Evolutionary conservation across 805 yeast species (phyloP).

Genomic region (Candida succiphila): DNA sequence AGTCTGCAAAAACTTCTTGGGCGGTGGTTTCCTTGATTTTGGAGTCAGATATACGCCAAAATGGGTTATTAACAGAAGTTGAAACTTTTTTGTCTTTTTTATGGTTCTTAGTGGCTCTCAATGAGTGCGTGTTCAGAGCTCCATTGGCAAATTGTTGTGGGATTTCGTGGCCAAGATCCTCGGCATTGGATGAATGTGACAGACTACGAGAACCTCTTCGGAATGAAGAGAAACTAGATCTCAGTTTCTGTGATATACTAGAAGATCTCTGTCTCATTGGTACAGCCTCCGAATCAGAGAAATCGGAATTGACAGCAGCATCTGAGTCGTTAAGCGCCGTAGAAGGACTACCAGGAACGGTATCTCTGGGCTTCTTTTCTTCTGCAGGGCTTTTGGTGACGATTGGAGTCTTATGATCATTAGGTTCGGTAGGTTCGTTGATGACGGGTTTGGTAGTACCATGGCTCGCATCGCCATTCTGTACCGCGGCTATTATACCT

Average conservation of each 20-base stretch:
- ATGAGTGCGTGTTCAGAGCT: no score
- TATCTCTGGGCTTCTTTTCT: no score
- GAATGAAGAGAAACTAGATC: constrained; percentile 1
- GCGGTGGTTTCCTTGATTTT: constrained; percentile 50
- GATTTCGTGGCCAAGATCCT: no score
- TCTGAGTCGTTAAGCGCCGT: no score
- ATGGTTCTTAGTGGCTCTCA: no score
- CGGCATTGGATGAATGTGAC: no score
- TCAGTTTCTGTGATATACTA: background rate
- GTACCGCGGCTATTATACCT: constrained; percentile 2
- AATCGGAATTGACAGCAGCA: background rate
- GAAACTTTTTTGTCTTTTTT: constrained; percentile 37
- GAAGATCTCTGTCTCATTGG: background rate
- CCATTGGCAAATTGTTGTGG: no score
- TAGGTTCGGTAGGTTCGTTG: no score
- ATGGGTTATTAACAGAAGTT: constrained; percentile 48
- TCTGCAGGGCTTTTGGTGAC: background rate
- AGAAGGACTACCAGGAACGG: no score
- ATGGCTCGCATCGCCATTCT: background rate
- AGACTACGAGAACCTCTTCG: background rate
- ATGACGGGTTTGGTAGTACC: background rate
- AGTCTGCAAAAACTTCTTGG: constrained; percentile 54
- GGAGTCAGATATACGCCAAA: constrained; percentile 83
- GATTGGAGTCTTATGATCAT: no score
- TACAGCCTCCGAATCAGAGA: background rate